Percentiles rank a stretch among this genome's conserved stretches.
These are phyloP conservation scores for Rhodofomes roseus DNA, from an alignment of 1,284 basidiomycete species.

Conservation along the genomic window DNA sequence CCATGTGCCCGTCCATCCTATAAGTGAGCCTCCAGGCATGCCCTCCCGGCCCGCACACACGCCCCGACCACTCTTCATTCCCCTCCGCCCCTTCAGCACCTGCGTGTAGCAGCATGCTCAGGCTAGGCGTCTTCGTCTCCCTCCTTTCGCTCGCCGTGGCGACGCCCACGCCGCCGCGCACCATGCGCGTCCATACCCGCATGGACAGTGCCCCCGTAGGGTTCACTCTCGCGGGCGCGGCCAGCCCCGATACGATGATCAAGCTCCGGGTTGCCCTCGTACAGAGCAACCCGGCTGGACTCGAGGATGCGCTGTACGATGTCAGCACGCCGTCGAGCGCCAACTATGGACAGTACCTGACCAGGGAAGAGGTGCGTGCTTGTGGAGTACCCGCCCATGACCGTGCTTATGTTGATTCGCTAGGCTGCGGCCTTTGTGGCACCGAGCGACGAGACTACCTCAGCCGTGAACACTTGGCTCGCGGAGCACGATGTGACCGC, in stretches of 20 bases:
- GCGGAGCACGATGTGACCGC: slow-evolving; percentile 29
- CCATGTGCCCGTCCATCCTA: not conserved
- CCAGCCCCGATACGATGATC: slow-evolving; percentile 22
- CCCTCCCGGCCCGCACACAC: not conserved
- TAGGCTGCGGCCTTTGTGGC: slow-evolving; percentile 34
- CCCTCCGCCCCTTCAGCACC: not conserved
- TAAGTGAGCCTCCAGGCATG: not conserved
- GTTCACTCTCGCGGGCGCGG: slow-evolving; percentile 25
- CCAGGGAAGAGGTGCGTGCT: slow-evolving; percentile 29
- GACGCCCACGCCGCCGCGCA: not conserved
- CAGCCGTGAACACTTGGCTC: slow-evolving; percentile 34
- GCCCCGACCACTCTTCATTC: not conserved
- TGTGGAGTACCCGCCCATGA: slow-evolving; percentile 14
- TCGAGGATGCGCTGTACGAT: slow-evolving; percentile 32
- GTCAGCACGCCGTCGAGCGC: slow-evolving; percentile 32
- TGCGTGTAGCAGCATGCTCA: not conserved
- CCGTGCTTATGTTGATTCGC: slow-evolving; percentile 15
- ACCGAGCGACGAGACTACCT: slow-evolving; percentile 29
- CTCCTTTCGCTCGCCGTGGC: not conserved
- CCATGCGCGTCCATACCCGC: not conserved
- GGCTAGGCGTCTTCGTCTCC: not conserved
- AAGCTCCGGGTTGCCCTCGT: slow-evolving; percentile 32
- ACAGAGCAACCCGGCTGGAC: slow-evolving; percentile 31
- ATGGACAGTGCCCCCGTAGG: slow-evolving; percentile 21
- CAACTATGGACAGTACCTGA: slow-evolving; percentile 30